Base-by-base conservation (phyloP, 1,284 basidiomycete genomes). In the Pseudozyma thailandica region DNA sequence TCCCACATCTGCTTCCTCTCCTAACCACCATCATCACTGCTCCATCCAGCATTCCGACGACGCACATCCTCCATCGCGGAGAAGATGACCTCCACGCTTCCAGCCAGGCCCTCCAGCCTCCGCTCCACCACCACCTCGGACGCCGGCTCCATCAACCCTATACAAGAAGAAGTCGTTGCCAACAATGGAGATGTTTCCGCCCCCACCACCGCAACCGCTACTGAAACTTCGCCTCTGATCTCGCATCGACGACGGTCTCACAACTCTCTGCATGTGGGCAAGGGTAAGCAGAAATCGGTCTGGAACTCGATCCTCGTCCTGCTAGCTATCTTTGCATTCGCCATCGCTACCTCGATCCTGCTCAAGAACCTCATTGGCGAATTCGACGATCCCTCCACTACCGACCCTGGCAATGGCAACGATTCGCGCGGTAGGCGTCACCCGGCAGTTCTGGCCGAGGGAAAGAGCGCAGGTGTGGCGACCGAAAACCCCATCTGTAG, bases 401-500 rank as follows among this genome's bases (percentile, higher is more conserved):
- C 18, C 21, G 26, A 16, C 21, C 26, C 48, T 8, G 5, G 25
- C 21, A 20, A n/a, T 3, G 33, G 33, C 18, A 54, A 45, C 4
- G 69, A 72, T 25, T 39, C 47, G 2, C 50, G 62, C n/a, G 74
- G 74, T 16, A 44, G 68, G 3, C 60, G 66, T 3, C 60, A 77
- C 16, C 71, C 72, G 0, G 64, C 75, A 1, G 27, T 71, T 38
- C 58, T 79, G 5, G 73, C 70, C 4, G 41, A 41, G 4, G 77
- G 75, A 1, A 39, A 25, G 9, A 51, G 50, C n/a, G 77, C 75
- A 2, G 77, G 68, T 18, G 77, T 79, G 1, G 77, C 77, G 4
- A 66, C 73, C 13, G 77, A 79, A 27, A 77, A 72, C 31, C 43
- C 48, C 35, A 43, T 71, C 13, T 79, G 77, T 55, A 60, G 54